These are phyloP conservation scores for Ceratobasidium sp. DNA, from an alignment of 1,284 basidiomycete species.

Conservation along the genomic window DNA sequence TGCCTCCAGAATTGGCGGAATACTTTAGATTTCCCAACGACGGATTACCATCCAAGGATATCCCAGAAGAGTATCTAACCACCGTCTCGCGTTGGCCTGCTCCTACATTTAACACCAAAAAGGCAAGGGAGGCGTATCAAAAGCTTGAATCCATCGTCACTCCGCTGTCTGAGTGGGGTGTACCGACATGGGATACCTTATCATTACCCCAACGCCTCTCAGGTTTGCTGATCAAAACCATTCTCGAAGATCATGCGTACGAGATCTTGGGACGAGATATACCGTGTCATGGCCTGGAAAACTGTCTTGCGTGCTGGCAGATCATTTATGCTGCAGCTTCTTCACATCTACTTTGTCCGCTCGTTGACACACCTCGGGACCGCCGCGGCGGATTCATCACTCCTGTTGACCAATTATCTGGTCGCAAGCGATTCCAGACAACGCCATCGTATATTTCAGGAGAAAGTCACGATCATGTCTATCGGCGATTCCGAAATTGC, in stretches of 20 bases:
- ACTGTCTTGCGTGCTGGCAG: background rate
- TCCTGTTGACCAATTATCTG: background rate
- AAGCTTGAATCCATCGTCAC: background rate
- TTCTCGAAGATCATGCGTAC: background rate
- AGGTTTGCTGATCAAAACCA: background rate
- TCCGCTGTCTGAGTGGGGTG: background rate
- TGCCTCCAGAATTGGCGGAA: background rate
- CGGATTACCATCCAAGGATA: background rate
- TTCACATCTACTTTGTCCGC: background rate
- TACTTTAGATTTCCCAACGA: too few species aligned
- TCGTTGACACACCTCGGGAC: background rate
- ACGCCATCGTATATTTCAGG: background rate
- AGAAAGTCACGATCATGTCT: background rate
- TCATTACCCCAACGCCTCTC: constrained; percentile 9
- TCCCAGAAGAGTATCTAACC: background rate
- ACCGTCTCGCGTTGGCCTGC: constrained; percentile 4
- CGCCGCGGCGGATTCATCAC: background rate
- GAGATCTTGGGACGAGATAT: background rate
- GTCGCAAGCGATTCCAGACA: background rate
- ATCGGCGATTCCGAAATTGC: constrained; percentile 19
- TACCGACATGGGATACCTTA: background rate
- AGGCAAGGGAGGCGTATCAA: background rate
- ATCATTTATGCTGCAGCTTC: constrained; percentile 11
- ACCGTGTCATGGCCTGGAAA: background rate
- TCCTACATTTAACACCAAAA: background rate